phyloP scores from a whole-genome alignment of 306 rosid species.

The Lablab purpureus region DNA sequence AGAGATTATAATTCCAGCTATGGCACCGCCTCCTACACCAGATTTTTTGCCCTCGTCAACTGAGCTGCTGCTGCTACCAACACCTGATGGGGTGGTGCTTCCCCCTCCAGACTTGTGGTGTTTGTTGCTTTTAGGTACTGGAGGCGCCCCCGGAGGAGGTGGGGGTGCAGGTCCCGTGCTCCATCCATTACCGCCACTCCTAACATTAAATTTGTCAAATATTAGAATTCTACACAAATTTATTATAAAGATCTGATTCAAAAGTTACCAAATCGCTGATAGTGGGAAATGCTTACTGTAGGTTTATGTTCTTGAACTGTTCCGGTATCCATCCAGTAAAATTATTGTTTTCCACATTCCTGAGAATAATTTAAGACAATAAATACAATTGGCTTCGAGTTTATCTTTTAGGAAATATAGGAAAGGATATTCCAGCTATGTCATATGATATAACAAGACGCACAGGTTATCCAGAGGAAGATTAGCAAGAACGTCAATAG shows the following conservation, averaged over 20 bases:
- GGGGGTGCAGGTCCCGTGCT: slow-evolving; percentile 94
- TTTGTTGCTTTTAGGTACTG: slow-evolving; percentile 57
- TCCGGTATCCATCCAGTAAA: slow-evolving; percentile 95
- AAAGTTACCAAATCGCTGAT: slow-evolving; percentile 37
- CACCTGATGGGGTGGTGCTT: slow-evolving; percentile 51
- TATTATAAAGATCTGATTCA: slow-evolving; percentile 29
- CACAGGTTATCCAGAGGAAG: slow-evolving; percentile 83
- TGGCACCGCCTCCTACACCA: slow-evolving; percentile 81
- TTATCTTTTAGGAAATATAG: slow-evolving; percentile 38
- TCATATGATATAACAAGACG: slow-evolving; percentile 49
- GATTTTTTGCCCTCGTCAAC: slow-evolving; percentile 63
- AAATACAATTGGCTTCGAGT: slow-evolving; percentile 37
- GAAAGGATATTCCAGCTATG: slow-evolving; percentile 32
- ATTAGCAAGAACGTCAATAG: slow-evolving; percentile 81
- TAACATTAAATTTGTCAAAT: slow-evolving; percentile 50
- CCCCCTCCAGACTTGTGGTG: slow-evolving; percentile 66
- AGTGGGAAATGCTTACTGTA: slow-evolving; percentile 66
- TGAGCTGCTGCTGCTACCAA: slow-evolving; percentile 42
- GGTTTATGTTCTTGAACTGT: slow-evolving; percentile 68
- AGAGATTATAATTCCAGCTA: slow-evolving; percentile 89
- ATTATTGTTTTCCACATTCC: slow-evolving; percentile 87
- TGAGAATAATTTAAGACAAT: slow-evolving; percentile 52
- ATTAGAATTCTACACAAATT: slow-evolving; percentile 43
- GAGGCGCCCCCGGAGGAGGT: slow-evolving; percentile 82
- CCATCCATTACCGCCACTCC: slow-evolving; percentile 82